Conservation (phyloP, 2,329 filamentous ascomycete genomes). For the Cordyceps fumosorosea region DNA sequence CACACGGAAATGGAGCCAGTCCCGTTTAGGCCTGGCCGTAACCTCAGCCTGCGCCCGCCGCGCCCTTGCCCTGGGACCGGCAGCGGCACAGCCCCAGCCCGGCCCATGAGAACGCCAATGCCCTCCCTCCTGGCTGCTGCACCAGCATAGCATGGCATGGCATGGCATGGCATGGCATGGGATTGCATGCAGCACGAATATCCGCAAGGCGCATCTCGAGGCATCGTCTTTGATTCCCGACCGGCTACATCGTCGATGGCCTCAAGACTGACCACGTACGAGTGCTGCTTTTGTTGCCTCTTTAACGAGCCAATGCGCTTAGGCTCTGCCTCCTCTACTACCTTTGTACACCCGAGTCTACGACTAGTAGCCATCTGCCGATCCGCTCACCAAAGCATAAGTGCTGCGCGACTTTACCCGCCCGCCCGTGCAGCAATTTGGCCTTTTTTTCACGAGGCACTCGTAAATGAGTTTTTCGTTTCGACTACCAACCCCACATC, state of each 20-base stretch:
- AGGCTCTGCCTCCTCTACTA: background rate
- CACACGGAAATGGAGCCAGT: constrained; percentile 5
- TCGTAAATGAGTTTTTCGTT: background rate
- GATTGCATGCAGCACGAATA: background rate
- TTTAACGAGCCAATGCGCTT: background rate
- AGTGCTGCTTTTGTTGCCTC: constrained; percentile 2
- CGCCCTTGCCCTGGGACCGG: background rate
- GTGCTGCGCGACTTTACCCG: constrained; percentile 4
- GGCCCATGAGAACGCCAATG: background rate
- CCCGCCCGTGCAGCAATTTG: background rate
- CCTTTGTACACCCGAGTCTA: no score
- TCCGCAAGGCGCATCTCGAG: background rate
- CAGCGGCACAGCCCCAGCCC: constrained; percentile 5
- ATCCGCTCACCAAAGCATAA: background rate
- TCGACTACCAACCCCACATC: constrained; percentile 1
- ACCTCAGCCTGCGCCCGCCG: background rate
- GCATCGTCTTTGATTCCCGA: background rate
- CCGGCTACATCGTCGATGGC: background rate
- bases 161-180: background rate
- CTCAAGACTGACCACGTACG: background rate
- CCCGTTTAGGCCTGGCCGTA: constrained; percentile 8
- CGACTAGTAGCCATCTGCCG: background rate
- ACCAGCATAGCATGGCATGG: background rate
- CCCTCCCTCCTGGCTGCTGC: background rate
- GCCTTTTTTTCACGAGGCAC: background rate